Evolutionary conservation across 2,329 filamentous ascomycete species (phyloP).

Genomic region (Dothideomycetes sp.): DNA sequence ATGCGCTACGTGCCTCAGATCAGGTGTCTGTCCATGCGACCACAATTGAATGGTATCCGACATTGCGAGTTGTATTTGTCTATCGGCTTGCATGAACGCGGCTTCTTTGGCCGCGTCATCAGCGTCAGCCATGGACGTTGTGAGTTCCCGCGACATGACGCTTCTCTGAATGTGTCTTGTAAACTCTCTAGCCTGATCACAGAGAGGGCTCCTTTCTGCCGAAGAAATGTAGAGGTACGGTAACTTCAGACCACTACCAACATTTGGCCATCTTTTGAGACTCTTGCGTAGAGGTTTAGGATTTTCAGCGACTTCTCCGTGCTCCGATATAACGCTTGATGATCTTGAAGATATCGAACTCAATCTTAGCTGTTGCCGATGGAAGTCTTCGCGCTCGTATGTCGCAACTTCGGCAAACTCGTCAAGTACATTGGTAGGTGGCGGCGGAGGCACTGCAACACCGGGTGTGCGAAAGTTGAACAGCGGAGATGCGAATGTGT

Average conservation of each 20-base stretch:
- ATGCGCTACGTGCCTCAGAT: slow-evolving; percentile 9
- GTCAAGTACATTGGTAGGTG: slow-evolving; percentile 20
- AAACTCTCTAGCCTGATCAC: slow-evolving; percentile 35
- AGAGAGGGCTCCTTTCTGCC: slow-evolving; percentile 30
- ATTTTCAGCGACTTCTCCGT: slow-evolving; percentile 6
- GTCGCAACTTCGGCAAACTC: slow-evolving; percentile 24
- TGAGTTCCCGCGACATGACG: slow-evolving; percentile 25
- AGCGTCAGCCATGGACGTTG: slow-evolving; percentile 12
- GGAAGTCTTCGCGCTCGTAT: slow-evolving; percentile 23
- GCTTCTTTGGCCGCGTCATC: slow-evolving; percentile 12
- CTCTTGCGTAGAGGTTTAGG: slow-evolving; percentile 18
- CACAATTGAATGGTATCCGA: slow-evolving; percentile 11
- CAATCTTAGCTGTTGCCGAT: slow-evolving; percentile 19
- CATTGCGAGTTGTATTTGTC: slow-evolving; percentile 11
- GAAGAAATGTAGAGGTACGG: slow-evolving; percentile 34
- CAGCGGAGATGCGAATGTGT: slow-evolving; percentile 42
- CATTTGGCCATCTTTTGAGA: slow-evolving; percentile 35
- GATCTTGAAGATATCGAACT: slow-evolving; percentile 16
- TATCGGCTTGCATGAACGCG: slow-evolving; percentile 16
- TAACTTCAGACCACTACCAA: slow-evolving; percentile 29
- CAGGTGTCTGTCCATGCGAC: slow-evolving; percentile 6
- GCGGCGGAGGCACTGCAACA: slow-evolving; percentile 19
- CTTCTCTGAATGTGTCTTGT: slow-evolving; percentile 31
- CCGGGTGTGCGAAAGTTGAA: slow-evolving; percentile 42
- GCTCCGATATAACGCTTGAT: not conserved